phyloP scores from a whole-genome alignment of 2,329 filamentous ascomycete genomes.

The Emergomyces pasteurianus region DNA sequence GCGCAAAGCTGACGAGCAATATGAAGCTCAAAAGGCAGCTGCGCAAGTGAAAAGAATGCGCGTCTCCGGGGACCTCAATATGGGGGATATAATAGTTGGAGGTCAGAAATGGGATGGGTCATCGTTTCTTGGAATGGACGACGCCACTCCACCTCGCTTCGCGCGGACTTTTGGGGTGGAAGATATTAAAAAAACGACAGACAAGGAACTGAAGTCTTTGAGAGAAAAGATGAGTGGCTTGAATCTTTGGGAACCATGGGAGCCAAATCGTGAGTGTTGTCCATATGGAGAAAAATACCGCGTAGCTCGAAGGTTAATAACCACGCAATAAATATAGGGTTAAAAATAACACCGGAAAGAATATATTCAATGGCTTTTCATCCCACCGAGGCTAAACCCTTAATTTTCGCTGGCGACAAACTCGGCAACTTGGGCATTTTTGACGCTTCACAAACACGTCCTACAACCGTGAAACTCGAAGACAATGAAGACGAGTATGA shows the following conservation, averaged over 20 bases:
- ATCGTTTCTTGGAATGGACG: conserved; percentile 50
- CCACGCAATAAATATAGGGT: conserved; percentile 42
- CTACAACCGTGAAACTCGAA: conserved; percentile 36
- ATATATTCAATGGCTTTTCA: conserved; percentile 84
- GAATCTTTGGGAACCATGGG: conserved; percentile 70
- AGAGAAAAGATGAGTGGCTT: conserved; percentile 66
- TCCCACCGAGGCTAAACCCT: conserved; percentile 69
- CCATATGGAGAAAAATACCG: background rate
- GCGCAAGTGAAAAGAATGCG: conserved; percentile 52
- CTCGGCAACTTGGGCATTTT: conserved; percentile 83
- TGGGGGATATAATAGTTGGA: conserved; percentile 67
- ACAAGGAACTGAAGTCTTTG: conserved; percentile 61
- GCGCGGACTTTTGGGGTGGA: conserved; percentile 77
- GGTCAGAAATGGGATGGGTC: conserved; percentile 63
- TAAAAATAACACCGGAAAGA: conserved; percentile 81
- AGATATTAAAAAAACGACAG: conserved; percentile 65
- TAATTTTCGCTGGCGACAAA: conserved; percentile 92
- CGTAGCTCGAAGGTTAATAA: background rate
- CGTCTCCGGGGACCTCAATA: conserved; percentile 54
- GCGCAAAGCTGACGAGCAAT: conserved; percentile 55
- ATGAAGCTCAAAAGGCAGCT: conserved; percentile 43
- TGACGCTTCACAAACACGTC: conserved; percentile 62
- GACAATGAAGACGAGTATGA: conserved; percentile 58
- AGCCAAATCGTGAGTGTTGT: conserved; percentile 54
- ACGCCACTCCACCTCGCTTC: conserved; percentile 64